Conservation (phyloP, 164 flowering plant genomes). For the Stephania japonica region DNA sequence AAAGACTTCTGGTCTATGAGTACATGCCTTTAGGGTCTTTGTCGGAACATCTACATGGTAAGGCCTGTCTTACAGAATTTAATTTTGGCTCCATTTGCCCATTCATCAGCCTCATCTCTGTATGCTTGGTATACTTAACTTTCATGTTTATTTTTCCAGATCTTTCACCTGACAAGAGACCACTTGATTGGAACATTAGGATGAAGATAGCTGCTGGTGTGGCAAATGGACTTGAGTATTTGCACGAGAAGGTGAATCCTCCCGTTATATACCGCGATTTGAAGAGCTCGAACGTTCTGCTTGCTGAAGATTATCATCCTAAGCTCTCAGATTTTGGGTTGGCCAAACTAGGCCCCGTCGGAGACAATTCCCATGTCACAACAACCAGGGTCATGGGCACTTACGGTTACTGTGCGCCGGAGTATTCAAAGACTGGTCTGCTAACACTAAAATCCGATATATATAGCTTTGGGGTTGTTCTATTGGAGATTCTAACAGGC, state of each 20-base stretch:
- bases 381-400: constrained; percentile 96
- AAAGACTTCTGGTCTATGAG: constrained; percentile 77
- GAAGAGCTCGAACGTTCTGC: constrained; percentile 82
- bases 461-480: constrained; percentile 86
- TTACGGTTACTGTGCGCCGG: constrained; percentile 91
- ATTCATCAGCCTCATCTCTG: neutral
- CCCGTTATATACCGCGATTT: constrained; percentile 85
- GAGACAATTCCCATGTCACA: constrained; percentile 80
- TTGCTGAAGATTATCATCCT: constrained; percentile 65
- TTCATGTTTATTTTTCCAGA: constrained; percentile 27
- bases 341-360: constrained; percentile 86
- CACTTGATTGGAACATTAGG: constrained; percentile 77
- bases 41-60: constrained; percentile 83
- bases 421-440: constrained; percentile 90
- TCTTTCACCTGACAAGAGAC: constrained; percentile 39
- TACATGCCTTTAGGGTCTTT: constrained; percentile 84
- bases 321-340: constrained; percentile 88
- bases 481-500: constrained; percentile 78
- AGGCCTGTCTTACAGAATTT: neutral
- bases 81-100: neutral
- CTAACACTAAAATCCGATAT: constrained; percentile 79
- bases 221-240: constrained; percentile 75
- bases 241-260: constrained; percentile 68
- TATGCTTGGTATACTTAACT: neutral
- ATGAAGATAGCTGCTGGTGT: constrained; percentile 91